Base-by-base conservation (phyloP, 176 grass and related monocot genomes). In the Triticum turgidum region DNA sequence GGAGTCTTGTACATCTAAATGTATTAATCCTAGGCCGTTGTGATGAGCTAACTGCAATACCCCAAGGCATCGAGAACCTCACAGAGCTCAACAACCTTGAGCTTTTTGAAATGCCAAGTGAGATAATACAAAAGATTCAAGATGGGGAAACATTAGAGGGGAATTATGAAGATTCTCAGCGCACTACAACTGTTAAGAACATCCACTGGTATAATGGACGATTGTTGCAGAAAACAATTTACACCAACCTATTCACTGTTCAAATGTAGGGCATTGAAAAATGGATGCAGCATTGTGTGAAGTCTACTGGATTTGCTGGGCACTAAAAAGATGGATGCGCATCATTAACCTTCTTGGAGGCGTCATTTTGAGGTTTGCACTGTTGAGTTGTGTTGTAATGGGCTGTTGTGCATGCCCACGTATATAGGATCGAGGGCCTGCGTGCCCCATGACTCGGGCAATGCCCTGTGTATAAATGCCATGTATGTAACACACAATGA, bases 61-160 rank as follows among this genome's bases (percentile, higher is more conserved):
- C 91, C 30, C 61, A 78, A 38, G 88, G 84, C 39, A 88, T 93
- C 0, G 41, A 84, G 49, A 80, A 85, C 54, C 88, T 93, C 25
- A 39, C 11, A 3, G 11, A 68, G 54, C 88, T 93, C 24, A 15
- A 82, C 37, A 90, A 32, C 12, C n/a, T 90, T 9, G 44, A 82
- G 22, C 77, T 93, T 34, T 80, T 47, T 51, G 63, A 61, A 17
- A 88, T 93, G 81, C 66, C 88, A 11, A 49, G 9, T 65, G 85
- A 83, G 65, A 47, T 93, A 15, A 35, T 85, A 67, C 9, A 73
- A 2, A 66, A 88, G 20, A 38, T 88, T 39, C 68, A 34, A 29
- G 27, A 81, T 3, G 4, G 18, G 11, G 37, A 68, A 18, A 32
- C 37, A 41, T 86, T 7, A 47, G 42, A 11, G 9, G 42, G 24